A percentile compares a stretch with the other conserved stretches of the same genome.
These are phyloP conservation scores for Macrolepiota dolichaula DNA, from an alignment of 768 basidiomycete genomes.

Conservation along the genomic window DNA sequence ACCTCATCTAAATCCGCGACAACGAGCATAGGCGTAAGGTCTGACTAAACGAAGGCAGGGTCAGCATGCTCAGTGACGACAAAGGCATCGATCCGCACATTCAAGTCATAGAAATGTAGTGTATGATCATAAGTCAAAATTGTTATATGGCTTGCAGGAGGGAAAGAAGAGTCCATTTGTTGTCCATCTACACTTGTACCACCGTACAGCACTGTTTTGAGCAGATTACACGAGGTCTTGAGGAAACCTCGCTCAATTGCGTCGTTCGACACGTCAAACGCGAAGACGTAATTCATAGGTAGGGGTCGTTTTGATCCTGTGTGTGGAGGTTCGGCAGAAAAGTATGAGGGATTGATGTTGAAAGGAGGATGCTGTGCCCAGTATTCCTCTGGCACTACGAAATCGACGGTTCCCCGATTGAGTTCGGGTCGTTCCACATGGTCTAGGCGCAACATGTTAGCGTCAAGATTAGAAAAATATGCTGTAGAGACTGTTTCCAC, in stretches of 20 bases:
- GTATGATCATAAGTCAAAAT: conserved; percentile 80
- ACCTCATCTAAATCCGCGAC: conserved; percentile 91
- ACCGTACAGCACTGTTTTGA: conserved; percentile 67
- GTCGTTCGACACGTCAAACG: conserved; percentile 76
- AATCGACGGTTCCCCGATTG: conserved; percentile 89
- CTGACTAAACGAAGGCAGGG: conserved; percentile 35
- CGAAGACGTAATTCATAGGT: conserved; percentile 80
- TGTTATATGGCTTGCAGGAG: conserved; percentile 54
- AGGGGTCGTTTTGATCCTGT: conserved; percentile 48
- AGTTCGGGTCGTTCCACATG: conserved; percentile 82
- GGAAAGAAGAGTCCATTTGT: conserved; percentile 46
- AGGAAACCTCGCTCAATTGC: conserved; percentile 71
- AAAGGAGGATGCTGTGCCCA: conserved; percentile 74
- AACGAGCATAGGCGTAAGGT: conserved; percentile 68
- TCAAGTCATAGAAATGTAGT: conserved; percentile 87
- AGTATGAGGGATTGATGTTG: conserved; percentile 49
- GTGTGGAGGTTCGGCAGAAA: conserved; percentile 45
- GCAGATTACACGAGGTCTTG: conserved; percentile 55
- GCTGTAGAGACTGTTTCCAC: conserved; percentile 58
- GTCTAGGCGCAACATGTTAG: conserved; percentile 74
- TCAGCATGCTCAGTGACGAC: conserved; percentile 14
- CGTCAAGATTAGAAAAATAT: conserved; percentile 84
- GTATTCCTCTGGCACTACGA: conserved; percentile 77
- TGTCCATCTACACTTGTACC: conserved; percentile 37
- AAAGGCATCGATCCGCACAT: conserved; percentile 48